phyloP scores from a whole-genome alignment of 2,329 filamentous ascomycete genomes.

The Venturia oleaginea region DNA sequence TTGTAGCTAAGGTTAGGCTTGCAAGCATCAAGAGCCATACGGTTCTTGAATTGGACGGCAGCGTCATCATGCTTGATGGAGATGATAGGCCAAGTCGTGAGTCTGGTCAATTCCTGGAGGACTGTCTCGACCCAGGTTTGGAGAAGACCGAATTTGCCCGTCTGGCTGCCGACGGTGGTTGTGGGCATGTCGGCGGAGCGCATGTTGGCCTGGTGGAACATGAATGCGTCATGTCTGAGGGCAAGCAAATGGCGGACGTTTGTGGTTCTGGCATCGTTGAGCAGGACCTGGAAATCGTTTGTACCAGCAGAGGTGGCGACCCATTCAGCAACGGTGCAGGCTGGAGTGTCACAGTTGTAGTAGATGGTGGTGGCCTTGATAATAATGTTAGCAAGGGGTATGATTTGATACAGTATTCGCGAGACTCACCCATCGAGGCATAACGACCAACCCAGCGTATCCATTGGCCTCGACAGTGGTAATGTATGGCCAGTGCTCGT shows the following conservation, averaged over 20 bases:
- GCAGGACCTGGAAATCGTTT: background rate
- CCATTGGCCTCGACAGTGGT: slow-evolving; percentile 3
- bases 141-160: slow-evolving; percentile 20
- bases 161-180: background rate
- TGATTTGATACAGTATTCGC: background rate
- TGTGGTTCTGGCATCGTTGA: background rate
- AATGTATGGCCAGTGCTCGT: slow-evolving; percentile 10
- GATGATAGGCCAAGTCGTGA: slow-evolving; percentile 8
- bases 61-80: slow-evolving; percentile 12
- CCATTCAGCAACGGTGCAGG: slow-evolving; percentile 8
- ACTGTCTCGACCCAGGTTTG: slow-evolving; percentile 10
- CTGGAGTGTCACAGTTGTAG: slow-evolving; percentile 11
- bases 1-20: slow-evolving; percentile 40
- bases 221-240: slow-evolving; percentile 11
- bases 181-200: background rate
- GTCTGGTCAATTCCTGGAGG: slow-evolving; percentile 4
- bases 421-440: slow-evolving; percentile 18
- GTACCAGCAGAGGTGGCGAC: slow-evolving; percentile 1
- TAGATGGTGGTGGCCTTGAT: slow-evolving; percentile 4
- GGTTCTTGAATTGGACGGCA: slow-evolving; percentile 3
- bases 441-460: slow-evolving; percentile 7
- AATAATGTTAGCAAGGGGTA: background rate
- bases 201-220: slow-evolving; percentile 14
- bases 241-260: slow-evolving; percentile 1
- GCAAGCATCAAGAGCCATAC: slow-evolving; percentile 27